Conservation (phyloP, 495 filamentous ascomycete genomes). For the Aspergillus cavernicola region DNA sequence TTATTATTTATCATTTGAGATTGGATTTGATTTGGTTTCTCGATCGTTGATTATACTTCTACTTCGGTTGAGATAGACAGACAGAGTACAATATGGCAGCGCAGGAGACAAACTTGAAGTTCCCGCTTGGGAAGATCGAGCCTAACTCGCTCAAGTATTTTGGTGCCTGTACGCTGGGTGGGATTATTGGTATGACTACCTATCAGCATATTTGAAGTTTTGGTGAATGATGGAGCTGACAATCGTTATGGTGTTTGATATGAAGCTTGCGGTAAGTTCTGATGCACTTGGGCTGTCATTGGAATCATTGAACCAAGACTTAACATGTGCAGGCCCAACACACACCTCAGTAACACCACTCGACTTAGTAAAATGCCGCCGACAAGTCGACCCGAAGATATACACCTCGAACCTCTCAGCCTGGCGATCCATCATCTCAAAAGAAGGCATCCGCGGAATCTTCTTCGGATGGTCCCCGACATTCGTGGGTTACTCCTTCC, state of each 20-base stretch:
- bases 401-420: constrained; percentile 65
- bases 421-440: constrained; percentile 60
- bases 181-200: constrained; percentile 53
- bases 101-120: constrained; percentile 38
- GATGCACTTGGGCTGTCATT: background rate
- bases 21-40: too few relatives aligned
- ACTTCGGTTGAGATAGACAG: too few relatives aligned
- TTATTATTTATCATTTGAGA: too few relatives aligned
- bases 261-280: constrained; percentile 54
- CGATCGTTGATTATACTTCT: too few relatives aligned
- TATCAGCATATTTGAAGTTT: too few relatives aligned
- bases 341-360: constrained; percentile 60
- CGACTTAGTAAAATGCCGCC: constrained; percentile 66
- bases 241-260: background rate
- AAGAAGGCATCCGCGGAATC: constrained; percentile 64
- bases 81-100: constrained; percentile 31
- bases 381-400: constrained; percentile 68
- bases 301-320: too few relatives aligned
- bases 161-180: constrained; percentile 59
- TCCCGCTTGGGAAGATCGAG: constrained; percentile 57
- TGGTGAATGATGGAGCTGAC: background rate
- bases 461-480: constrained; percentile 73
- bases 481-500: constrained; percentile 65
- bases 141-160: constrained; percentile 67
- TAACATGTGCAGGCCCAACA: constrained; percentile 35